phyloP scores from a whole-genome alignment of 2,329 filamentous ascomycete genomes.

The Penicillium sp. region DNA sequence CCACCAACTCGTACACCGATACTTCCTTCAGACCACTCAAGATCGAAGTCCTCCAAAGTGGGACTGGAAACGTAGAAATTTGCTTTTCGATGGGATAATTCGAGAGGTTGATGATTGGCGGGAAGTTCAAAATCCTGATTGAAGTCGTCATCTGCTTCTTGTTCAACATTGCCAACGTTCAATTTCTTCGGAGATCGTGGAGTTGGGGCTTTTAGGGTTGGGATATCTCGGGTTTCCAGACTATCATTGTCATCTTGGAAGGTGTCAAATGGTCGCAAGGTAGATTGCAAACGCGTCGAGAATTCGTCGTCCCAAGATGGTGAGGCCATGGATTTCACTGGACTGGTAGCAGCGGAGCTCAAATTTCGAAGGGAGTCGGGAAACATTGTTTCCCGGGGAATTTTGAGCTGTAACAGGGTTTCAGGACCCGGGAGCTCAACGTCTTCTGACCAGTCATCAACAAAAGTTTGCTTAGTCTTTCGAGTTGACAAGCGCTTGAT shows the following conservation, averaged over 20 bases:
- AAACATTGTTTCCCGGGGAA: slow-evolving; percentile 60
- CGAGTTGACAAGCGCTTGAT: slow-evolving; percentile 84
- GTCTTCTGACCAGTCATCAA: slow-evolving; percentile 81
- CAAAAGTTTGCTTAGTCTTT: slow-evolving; percentile 69
- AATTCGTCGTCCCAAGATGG: slow-evolving; percentile 33
- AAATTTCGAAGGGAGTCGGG: slow-evolving; percentile 69
- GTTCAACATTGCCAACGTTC: slow-evolving; percentile 39
- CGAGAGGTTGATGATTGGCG: slow-evolving; percentile 61
- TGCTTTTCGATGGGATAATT: slow-evolving; percentile 60
- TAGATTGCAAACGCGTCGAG: slow-evolving; percentile 56
- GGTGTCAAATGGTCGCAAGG: slow-evolving; percentile 57
- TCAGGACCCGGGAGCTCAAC: slow-evolving; percentile 65
- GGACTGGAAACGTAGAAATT: slow-evolving; percentile 64
- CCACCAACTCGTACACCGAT: slow-evolving; percentile 87
- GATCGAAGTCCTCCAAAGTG: slow-evolving; percentile 71
- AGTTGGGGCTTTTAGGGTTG: slow-evolving; percentile 69
- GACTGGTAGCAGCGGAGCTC: slow-evolving; percentile 49
- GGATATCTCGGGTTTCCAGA: slow-evolving; percentile 62
- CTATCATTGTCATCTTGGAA: slow-evolving; percentile 64
- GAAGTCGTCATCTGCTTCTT: slow-evolving; percentile 66
- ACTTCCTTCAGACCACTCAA: slow-evolving; percentile 89
- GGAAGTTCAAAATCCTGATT: slow-evolving; percentile 73
- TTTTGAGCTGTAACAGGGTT: slow-evolving; percentile 63
- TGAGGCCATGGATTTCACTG: slow-evolving; percentile 36
- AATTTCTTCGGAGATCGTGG: slow-evolving; percentile 54